Percentiles rank a stretch among this genome's conserved stretches.
phyloP scores from a whole-genome alignment of 108 stramenopile species.

The Nitzschia putrida region DNA sequence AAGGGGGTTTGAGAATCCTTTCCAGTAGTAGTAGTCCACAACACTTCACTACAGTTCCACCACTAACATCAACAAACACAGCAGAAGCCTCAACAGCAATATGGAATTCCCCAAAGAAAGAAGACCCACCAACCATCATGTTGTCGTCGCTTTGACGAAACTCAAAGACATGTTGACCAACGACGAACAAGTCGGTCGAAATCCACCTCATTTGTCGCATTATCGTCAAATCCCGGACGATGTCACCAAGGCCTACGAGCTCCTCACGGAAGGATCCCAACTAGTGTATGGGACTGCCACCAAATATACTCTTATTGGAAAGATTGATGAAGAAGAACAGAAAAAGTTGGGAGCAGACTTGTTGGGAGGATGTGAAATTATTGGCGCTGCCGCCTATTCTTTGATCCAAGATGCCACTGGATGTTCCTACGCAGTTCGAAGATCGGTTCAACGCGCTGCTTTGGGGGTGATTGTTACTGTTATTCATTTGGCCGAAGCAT shows the following conservation, averaged over 20 bases:
- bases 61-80: no score
- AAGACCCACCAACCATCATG: constrained; percentile 16
- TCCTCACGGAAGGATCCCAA: constrained; percentile 54
- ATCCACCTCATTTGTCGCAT: constrained; percentile 45
- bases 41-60: no score
- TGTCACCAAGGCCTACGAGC: constrained; percentile 53
- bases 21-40: no score
- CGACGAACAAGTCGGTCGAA: background rate
- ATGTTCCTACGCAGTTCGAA: constrained; percentile 58
- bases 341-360: constrained; percentile 55
- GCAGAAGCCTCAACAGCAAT: background rate
- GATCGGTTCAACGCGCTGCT: constrained; percentile 54
- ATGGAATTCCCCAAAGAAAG: background rate
- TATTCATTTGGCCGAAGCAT: constrained; percentile 51
- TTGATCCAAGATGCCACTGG: constrained; percentile 52
- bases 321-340: constrained; percentile 47
- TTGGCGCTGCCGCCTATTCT: constrained; percentile 56
- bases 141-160: constrained; percentile 10
- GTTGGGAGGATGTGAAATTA: constrained; percentile 62
- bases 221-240: constrained; percentile 59
- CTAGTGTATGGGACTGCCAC: constrained; percentile 73
- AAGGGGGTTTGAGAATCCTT: no score
- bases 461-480: constrained; percentile 53
- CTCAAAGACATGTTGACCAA: constrained; percentile 9
- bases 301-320: constrained; percentile 77